These are phyloP conservation scores for Globisporangium cystogenes DNA, from an alignment of 352 stramenopile species.

Conservation along the genomic window DNA sequence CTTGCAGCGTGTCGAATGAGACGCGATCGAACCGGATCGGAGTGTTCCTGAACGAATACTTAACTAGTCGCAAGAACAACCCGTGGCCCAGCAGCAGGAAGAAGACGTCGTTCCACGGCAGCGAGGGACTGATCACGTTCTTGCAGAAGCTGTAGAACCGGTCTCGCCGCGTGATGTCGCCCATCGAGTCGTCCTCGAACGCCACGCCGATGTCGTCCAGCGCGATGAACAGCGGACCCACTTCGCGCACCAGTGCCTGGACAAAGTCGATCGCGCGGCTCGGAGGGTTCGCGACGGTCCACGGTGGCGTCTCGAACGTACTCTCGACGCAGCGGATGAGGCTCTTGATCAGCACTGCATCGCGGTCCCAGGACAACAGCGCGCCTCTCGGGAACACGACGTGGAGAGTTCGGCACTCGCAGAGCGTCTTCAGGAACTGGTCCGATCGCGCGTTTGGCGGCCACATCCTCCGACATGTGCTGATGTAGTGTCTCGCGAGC, in stretches of 20 bases:
- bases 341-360: neutral
- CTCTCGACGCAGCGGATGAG: neutral
- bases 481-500: too few relatives aligned
- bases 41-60: neutral
- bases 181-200: neutral
- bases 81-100: neutral
- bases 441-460: too few relatives aligned
- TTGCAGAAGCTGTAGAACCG: neutral
- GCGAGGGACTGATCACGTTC: neutral
- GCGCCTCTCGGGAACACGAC: neutral
- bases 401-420: too few relatives aligned
- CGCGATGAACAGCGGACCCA: neutral
- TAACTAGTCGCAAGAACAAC: neutral
- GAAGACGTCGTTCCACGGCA: neutral
- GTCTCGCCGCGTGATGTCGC: neutral
- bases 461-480: too few relatives aligned
- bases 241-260: neutral
- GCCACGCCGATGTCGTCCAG: neutral
- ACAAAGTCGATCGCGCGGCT: neutral
- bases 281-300: neutral
- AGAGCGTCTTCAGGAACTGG: too few relatives aligned
- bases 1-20: neutral
- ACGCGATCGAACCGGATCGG: neutral
- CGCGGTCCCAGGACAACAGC: neutral
- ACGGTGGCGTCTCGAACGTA: neutral